Base-by-base conservation (phyloP, 805 yeast genomes). In the Myxozyma nipponensis region DNA sequence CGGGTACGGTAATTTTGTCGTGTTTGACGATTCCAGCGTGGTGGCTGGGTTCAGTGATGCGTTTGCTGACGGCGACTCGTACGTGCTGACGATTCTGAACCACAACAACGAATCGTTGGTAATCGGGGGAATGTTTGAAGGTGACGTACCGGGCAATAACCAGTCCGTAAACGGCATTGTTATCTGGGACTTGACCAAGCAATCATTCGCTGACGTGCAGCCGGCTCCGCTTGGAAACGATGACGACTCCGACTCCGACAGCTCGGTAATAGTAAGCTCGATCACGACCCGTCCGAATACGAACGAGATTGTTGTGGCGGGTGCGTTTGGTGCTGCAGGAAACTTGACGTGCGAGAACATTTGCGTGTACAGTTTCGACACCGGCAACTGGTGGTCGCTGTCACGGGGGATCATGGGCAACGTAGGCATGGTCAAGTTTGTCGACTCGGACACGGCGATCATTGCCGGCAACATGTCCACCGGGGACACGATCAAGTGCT, bases 281-380 rank as follows among this genome's bases (percentile, higher is more conserved):
- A 56, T 74, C 17, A 69, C 69, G 30, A 72, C 75, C 28, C 70
- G 70, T 22, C 68, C 66, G 25, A 70, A 72, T 25, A 47, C 68
- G 5, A 69, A 75, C 1, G 59, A 72, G 18, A 67, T 88, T 24
- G 71, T 82, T 26, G 86, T 86, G 10, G 95, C 85, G 36, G 96
- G 97, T 22, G 72, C 76, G 39, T 88, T 86, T 63, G 75, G 73
- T 19, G 64, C 72, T 19, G 82, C 85, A 1, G 82, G 84, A 0
- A 69, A 78, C 3, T 67, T 76, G 28, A 66, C 69, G 23, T 89
- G 96, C 66, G 65, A 72, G 1, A 75, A 79, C 1, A 66, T 90
- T 34, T 89, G 96, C 64, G 68, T 83, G 32, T 86, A 78, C 63
- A 82, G 83, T 59, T 65, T 80, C 53, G 63, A 67, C 2, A 70